A percentile compares a stretch with the other conserved stretches of the same genome.
These are phyloP conservation scores for Stylonectria norvegica DNA, from an alignment of 2,329 filamentous ascomycete species.

Conservation along the genomic window DNA sequence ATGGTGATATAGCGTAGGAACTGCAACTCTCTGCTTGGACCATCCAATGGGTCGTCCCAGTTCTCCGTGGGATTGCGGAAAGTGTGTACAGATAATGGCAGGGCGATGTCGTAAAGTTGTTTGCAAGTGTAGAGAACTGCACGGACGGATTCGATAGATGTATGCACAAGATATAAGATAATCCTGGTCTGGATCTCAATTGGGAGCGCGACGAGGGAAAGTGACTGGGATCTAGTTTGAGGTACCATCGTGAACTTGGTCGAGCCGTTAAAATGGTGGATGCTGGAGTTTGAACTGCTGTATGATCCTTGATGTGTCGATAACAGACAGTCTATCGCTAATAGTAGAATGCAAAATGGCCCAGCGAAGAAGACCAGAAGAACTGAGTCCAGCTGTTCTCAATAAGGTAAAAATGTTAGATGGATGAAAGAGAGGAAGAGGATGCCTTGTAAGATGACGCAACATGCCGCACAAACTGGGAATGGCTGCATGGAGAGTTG, in stretches of 20 bases:
- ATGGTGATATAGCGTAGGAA: conserved; percentile 6
- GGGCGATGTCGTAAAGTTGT: background rate
- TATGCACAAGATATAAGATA: background rate
- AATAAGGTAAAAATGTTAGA: no score
- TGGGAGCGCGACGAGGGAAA: conserved; percentile 1
- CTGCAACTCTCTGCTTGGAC: conserved; percentile 2
- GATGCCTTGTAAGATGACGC: no score
- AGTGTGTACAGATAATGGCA: conserved; percentile 2
- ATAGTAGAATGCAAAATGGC: no score
- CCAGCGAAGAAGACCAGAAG: no score
- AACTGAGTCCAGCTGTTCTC: no score
- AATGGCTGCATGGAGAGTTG: no score
- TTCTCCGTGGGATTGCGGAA: background rate
- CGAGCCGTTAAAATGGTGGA: no score
- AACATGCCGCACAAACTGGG: no score
- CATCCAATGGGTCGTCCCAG: background rate
- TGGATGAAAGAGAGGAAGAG: no score
- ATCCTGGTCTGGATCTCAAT: conserved; percentile 1
- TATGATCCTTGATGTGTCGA: no score
- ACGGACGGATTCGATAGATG: background rate
- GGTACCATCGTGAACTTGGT: background rate
- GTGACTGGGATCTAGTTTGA: background rate
- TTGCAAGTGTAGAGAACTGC: conserved; percentile 5
- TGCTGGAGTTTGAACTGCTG: no score
- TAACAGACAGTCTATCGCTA: no score